Evolutionary conservation across 768 basidiomycete species (phyloP).

Genomic region (Amanita rubescens): DNA sequence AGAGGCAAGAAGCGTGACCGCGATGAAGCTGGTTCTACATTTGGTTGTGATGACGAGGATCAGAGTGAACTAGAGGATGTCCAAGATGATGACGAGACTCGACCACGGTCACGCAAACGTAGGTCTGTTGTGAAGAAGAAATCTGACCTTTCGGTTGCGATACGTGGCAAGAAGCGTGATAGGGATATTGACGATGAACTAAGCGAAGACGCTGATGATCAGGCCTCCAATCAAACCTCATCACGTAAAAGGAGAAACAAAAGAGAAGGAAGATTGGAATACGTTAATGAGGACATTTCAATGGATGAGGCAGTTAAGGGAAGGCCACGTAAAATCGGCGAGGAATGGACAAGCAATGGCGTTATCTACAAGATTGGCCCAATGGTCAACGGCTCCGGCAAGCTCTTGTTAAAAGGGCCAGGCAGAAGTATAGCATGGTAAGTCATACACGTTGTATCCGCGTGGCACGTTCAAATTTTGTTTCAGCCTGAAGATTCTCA

Average conservation of each 20-base stretch:
- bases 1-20: constrained; percentile 75
- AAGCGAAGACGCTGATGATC: constrained; percentile 35
- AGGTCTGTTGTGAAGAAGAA: constrained; percentile 49
- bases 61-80: constrained; percentile 28
- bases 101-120: constrained; percentile 48
- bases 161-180: constrained; percentile 62
- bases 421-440: constrained; percentile 70
- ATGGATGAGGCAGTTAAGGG: constrained; percentile 46
- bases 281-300: constrained; percentile 33
- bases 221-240: constrained; percentile 16
- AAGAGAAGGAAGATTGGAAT: constrained; percentile 19
- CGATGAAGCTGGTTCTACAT: constrained; percentile 62
- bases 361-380: constrained; percentile 62
- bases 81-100: constrained; percentile 32
- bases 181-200: constrained; percentile 44
- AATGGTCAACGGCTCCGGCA: constrained; percentile 66
- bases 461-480: constrained; percentile 5
- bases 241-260: constrained; percentile 52
- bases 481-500: constrained; percentile 67
- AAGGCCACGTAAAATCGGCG: constrained; percentile 55
- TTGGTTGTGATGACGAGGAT: constrained; percentile 56
- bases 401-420: constrained; percentile 62
- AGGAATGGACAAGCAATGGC: constrained; percentile 71
- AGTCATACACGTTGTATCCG: constrained; percentile 15
- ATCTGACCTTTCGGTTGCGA: constrained; percentile 29